phyloP scores from a whole-genome alignment of 1,284 basidiomycete genomes.

The Cutaneotrichosporon mucoides region DNA sequence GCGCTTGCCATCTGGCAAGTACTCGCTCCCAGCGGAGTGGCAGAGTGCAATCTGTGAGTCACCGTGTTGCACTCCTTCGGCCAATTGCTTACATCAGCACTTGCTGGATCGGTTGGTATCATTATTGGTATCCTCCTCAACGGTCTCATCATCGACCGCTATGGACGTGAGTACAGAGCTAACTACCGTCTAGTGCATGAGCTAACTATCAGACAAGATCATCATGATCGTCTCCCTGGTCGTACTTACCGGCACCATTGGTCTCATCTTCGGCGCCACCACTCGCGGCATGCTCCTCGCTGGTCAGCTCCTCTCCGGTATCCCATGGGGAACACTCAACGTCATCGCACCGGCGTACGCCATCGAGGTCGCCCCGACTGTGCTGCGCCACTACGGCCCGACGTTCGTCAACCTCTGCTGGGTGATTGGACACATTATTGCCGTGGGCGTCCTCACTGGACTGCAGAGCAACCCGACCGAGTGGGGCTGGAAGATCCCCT shows the following conservation, averaged over 20 bases:
- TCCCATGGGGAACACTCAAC: conserved; percentile 32
- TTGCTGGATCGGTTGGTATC: conserved; percentile 17
- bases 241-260: conserved; percentile 37
- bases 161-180: conserved; percentile 4
- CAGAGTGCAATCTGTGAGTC: conserved; percentile 19
- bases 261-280: conserved; percentile 40
- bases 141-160: conserved; percentile 25
- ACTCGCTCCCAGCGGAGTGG: conserved; percentile 21
- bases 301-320: conserved; percentile 25
- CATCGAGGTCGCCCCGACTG: conserved; percentile 49
- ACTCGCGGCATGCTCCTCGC: conserved; percentile 25
- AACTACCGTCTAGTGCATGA: no score
- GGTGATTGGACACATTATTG: conserved; percentile 42
- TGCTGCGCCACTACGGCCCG: conserved; percentile 42
- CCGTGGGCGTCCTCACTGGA: conserved; percentile 51
- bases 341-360: conserved; percentile 37
- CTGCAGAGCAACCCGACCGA: conserved; percentile 29
- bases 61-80: no score
- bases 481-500: conserved; percentile 40
- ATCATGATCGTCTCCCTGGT: conserved; percentile 23
- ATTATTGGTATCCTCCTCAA: conserved; percentile 23
- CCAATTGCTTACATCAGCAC: neutral
- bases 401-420: conserved; percentile 49
- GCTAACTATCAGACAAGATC: conserved; percentile 3
- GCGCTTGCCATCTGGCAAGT: conserved; percentile 1